A percentile compares a stretch with the other conserved stretches of the same genome.
phyloP scores from a whole-genome alignment of 495 filamentous ascomycete species.

The Aspergillus diversus region DNA sequence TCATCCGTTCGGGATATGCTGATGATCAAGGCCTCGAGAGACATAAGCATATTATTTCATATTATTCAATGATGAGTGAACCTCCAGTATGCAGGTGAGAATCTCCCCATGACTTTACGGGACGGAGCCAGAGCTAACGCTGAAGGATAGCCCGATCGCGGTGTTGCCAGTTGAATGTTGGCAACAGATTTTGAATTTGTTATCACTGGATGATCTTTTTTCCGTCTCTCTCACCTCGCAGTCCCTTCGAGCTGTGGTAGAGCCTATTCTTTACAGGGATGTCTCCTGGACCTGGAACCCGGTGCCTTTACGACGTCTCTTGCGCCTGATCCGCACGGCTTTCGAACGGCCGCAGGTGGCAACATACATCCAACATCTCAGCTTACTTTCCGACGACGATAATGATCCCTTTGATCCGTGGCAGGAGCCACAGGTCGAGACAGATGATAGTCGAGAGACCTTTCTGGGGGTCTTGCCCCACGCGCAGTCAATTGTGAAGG shows the following conservation, averaged over 20 bases:
- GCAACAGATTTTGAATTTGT: background rate
- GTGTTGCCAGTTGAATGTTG: background rate
- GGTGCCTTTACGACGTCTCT: background rate
- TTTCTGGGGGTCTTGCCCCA: background rate
- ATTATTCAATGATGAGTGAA: background rate
- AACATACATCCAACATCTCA: background rate
- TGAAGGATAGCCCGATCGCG: background rate
- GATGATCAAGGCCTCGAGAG: background rate
- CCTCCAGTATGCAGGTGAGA: background rate
- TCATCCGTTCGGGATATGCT: background rate
- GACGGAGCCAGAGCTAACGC: background rate
- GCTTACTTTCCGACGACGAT: background rate
- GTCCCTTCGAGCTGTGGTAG: background rate
- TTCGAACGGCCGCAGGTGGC: background rate
- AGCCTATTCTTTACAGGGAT: background rate
- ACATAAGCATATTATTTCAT: background rate
- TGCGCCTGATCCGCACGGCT: background rate
- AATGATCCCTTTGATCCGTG: background rate
- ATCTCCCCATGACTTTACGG: background rate
- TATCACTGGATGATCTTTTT: background rate
- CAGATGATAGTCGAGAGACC: background rate
- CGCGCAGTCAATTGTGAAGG: background rate
- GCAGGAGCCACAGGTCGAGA: background rate
- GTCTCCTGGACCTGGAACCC: background rate
- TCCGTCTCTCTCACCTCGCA: background rate